Base-by-base conservation (phyloP, 2,329 filamentous ascomycete genomes). In the Aspergillus quadrilineatus region DNA sequence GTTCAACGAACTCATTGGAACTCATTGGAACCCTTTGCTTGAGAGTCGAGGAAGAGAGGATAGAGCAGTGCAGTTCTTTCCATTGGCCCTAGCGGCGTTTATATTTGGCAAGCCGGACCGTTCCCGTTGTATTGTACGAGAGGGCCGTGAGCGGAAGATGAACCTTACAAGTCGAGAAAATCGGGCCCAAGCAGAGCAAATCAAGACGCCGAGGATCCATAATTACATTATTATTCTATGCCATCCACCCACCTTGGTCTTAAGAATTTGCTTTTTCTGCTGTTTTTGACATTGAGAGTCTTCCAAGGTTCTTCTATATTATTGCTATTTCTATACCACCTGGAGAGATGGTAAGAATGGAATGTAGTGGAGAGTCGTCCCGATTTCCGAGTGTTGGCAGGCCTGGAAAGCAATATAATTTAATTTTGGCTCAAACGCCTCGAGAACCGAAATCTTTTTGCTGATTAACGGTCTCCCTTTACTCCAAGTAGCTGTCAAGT, bases 181-280 rank as follows among this genome's bases (percentile, higher is more conserved):
- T 22, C 50, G 60, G 57, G 53, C 55, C 53, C 59, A 50, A 61
- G 30, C 59, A 57, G 30, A 63, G 62, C 60, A 57, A 64, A 56
- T 60, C 49, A 55, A 57, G 48, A 36, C 47, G 30, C 59, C 53
- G 56, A 55, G 56, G 43, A 17, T 29, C 32, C 48, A 53, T 50
- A 42, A 50, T 55, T 57, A 60, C 60, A 50, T 42, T 53, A 56
- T 30, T 32, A 52, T 55, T 55, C 12, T 37, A n/a, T 43, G 37
- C 55, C 56, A 42, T 42, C 60, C 56, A 60, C 60, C 59, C 53
- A 42, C 48, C 54, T 41, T 29, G 55, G 37, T 15, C 22, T 36
- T 37, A 26, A 22, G 22, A 36, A 15, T 45, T 52, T 36, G 22
- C 26, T 45, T 30, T 45, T 45, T 29, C 28, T n/a, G 28, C 10